Conservation (phyloP, 2,329 filamentous ascomycete species). For the Paracorniculantispora psalliotae region DNA sequence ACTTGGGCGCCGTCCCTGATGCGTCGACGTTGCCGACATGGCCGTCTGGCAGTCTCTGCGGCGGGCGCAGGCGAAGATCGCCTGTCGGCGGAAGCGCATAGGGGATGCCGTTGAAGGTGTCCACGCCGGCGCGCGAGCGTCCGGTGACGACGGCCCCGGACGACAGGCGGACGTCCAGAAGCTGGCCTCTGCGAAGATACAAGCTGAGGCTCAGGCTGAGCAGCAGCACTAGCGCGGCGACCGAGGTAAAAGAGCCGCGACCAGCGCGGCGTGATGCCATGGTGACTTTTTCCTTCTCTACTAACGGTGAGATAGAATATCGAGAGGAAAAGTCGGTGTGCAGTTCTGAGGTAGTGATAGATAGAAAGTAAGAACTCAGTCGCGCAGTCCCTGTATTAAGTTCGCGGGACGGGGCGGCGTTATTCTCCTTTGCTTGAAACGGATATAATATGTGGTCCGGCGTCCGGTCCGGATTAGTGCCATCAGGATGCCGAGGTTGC, state of each 20-base stretch:
- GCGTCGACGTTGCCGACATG: slow-evolving; percentile 40
- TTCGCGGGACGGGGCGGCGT: background rate
- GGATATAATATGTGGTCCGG: background rate
- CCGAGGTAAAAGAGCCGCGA: background rate
- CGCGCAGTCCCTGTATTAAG: background rate
- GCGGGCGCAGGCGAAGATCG: slow-evolving; percentile 52
- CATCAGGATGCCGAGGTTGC: background rate
- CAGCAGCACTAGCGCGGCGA: background rate
- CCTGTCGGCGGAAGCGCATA: slow-evolving; percentile 58
- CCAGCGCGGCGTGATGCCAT: background rate
- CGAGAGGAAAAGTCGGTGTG: background rate
- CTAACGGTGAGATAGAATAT: no score
- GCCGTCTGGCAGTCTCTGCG: slow-evolving; percentile 38
- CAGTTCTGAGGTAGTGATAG: background rate
- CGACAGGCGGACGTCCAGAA: background rate
- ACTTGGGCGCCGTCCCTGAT: slow-evolving; percentile 43
- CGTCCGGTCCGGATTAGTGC: background rate
- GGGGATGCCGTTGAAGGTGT: slow-evolving; percentile 55
- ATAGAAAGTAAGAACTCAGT: background rate
- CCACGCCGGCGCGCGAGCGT: background rate
- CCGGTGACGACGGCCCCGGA: background rate
- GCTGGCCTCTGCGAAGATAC: background rate
- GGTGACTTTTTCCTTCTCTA: background rate
- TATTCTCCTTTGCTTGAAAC: background rate
- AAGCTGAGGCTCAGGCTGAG: background rate